phyloP scores from a whole-genome alignment of 306 rosid genomes.

The Cajanus cajan region DNA sequence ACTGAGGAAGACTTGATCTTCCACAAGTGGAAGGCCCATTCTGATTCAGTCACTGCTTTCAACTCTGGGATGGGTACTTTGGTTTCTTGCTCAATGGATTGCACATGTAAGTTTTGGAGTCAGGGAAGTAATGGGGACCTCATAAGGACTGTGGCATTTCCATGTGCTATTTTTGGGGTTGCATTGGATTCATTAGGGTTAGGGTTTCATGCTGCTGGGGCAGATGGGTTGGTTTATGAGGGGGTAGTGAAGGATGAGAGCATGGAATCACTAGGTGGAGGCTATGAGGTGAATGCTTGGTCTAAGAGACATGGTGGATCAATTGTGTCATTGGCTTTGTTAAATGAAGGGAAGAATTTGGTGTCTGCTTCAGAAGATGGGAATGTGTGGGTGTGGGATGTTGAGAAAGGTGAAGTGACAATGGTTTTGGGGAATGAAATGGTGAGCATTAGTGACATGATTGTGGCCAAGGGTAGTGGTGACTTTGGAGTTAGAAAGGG shows the following conservation, averaged over 20 bases:
- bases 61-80: constrained; percentile 39
- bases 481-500: background rate
- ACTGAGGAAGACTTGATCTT: constrained; percentile 9
- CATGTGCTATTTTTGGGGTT: constrained; percentile 49
- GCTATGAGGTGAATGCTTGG: constrained; percentile 32
- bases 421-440: constrained; percentile 38
- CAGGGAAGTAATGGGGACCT: constrained; percentile 32
- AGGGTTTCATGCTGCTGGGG: constrained; percentile 59
- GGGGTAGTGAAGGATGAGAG: constrained; percentile 24
- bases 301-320: constrained; percentile 39
- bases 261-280: background rate
- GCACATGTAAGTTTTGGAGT: constrained; percentile 68
- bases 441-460: constrained; percentile 55
- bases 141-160: constrained; percentile 40
- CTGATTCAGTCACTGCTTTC: constrained; percentile 51
- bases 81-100: constrained; percentile 59
- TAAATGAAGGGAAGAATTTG: constrained; percentile 50
- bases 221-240: constrained; percentile 62
- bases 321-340: constrained; percentile 45
- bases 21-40: constrained; percentile 57
- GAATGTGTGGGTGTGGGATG: constrained; percentile 58
- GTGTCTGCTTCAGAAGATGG: constrained; percentile 78
- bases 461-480: constrained; percentile 28
- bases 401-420: constrained; percentile 40
- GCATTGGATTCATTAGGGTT: constrained; percentile 42